phyloP scores from a whole-genome alignment of 305 asterid species.

The Fraxinus angustifolia region DNA sequence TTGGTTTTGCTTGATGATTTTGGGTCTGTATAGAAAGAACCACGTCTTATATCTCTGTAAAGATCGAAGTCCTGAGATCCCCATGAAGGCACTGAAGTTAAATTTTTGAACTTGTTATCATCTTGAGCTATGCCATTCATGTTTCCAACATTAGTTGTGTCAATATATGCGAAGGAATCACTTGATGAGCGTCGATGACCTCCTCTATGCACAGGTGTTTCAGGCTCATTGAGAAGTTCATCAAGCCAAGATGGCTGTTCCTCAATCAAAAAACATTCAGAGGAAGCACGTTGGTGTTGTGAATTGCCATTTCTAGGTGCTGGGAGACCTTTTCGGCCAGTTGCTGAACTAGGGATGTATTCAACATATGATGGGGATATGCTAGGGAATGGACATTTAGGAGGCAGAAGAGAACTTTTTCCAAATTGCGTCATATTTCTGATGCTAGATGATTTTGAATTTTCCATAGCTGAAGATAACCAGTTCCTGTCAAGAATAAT shows the following conservation, averaged over 20 bases:
- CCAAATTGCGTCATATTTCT: slow-evolving; percentile 56
- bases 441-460: slow-evolving; percentile 50
- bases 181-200: slow-evolving; percentile 87
- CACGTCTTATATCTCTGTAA: slow-evolving; percentile 46
- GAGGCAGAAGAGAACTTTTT: slow-evolving; percentile 55
- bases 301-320: slow-evolving; percentile 51
- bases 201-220: slow-evolving; percentile 66
- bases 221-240: slow-evolving; percentile 89
- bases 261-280: slow-evolving; percentile 65
- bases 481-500: slow-evolving; percentile 33
- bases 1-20: slow-evolving; percentile 44
- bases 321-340: slow-evolving; percentile 50
- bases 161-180: slow-evolving; percentile 76
- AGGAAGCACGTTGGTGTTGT: slow-evolving; percentile 72
- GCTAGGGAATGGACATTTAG: slow-evolving; percentile 63
- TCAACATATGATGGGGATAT: slow-evolving; percentile 48
- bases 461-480: slow-evolving; percentile 41
- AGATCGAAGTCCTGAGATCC: slow-evolving; percentile 66
- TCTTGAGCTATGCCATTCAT: slow-evolving; percentile 56
- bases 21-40: slow-evolving; percentile 45
- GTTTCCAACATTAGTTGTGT: slow-evolving; percentile 40
- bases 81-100: slow-evolving; percentile 55
- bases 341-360: slow-evolving; percentile 42
- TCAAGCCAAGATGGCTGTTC: slow-evolving; percentile 94
- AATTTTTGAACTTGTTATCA: slow-evolving; percentile 48